phyloP scores from a whole-genome alignment of 1,284 basidiomycete species.

The Coniophora puteana region DNA sequence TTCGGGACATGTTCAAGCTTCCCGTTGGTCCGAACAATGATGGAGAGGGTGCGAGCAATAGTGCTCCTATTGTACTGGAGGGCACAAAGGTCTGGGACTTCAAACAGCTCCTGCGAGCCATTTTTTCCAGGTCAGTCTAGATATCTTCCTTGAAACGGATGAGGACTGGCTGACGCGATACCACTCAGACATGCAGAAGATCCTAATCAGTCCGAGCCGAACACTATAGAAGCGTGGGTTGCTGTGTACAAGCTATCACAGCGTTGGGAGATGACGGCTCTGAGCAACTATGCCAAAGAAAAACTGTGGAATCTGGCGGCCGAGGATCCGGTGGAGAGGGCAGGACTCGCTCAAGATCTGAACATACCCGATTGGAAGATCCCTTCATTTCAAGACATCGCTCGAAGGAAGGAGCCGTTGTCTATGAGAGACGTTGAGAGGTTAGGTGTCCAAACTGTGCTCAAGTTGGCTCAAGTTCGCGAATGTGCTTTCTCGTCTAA shows the following conservation, averaged over 20 bases:
- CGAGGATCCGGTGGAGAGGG: not conserved
- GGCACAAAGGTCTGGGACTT: constrained; percentile 2
- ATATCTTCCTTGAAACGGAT: not conserved
- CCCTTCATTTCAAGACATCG: not conserved
- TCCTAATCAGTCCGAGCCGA: not conserved
- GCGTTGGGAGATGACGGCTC: constrained; percentile 1
- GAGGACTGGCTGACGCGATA: not conserved
- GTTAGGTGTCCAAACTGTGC: not conserved
- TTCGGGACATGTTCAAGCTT: constrained; percentile 3
- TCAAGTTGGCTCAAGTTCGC: constrained; percentile 39
- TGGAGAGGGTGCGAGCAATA: not conserved
- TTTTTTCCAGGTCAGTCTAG: not conserved
- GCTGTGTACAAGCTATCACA: constrained; percentile 1
- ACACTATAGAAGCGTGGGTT: not conserved
- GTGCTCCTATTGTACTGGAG: not conserved
- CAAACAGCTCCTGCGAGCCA: not conserved
- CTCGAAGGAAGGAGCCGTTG: not conserved
- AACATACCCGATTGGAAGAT: not conserved
- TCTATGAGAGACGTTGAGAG: not conserved
- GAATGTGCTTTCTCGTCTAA: too few species aligned
- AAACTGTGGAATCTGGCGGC: not conserved
- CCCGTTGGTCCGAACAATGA: not conserved
- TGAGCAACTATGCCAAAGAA: constrained; percentile 19
- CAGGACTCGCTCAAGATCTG: not conserved
- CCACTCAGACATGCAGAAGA: not conserved